These are phyloP conservation scores for Dactylella cylindrospora DNA, from an alignment of 2,329 filamentous ascomycete species.

Conservation along the genomic window DNA sequence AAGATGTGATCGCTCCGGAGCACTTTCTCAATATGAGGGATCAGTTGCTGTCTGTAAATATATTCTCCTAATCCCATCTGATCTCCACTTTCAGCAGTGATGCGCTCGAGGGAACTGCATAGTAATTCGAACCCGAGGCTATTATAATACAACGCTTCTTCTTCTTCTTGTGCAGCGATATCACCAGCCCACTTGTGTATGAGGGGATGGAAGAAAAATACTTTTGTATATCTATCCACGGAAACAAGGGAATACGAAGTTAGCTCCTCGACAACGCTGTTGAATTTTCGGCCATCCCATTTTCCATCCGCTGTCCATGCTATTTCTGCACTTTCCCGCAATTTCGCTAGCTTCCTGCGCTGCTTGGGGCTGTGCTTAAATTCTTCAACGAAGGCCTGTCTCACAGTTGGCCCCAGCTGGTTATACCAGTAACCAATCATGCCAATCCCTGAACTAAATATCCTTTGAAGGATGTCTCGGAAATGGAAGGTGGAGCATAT, in stretches of 20 bases:
- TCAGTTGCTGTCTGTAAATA: too few species aligned
- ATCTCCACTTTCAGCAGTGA: too few species aligned
- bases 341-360: not conserved
- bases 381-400: not conserved
- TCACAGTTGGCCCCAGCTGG: not conserved
- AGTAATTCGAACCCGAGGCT: too few species aligned
- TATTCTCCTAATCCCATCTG: too few species aligned
- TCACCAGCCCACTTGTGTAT: not conserved
- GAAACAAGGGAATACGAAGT: not conserved
- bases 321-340: not conserved
- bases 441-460: not conserved
- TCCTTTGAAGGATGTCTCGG: not conserved
- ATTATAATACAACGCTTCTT: too few species aligned
- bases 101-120: too few species aligned
- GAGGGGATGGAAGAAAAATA: not conserved
- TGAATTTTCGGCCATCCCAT: not conserved
- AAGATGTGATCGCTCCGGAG: too few species aligned
- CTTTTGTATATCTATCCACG: not conserved
- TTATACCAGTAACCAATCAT: not conserved
- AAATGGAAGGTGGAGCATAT: constrained; percentile 1
- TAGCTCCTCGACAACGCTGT: not conserved
- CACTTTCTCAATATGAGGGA: too few species aligned
- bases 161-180: too few species aligned
- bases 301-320: not conserved
- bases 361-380: not conserved